A percentile compares a stretch with the other conserved stretches of the same genome.
Evolutionary conservation across 768 basidiomycete genomes (phyloP).

Genomic region (Baorangia bicolor): DNA sequence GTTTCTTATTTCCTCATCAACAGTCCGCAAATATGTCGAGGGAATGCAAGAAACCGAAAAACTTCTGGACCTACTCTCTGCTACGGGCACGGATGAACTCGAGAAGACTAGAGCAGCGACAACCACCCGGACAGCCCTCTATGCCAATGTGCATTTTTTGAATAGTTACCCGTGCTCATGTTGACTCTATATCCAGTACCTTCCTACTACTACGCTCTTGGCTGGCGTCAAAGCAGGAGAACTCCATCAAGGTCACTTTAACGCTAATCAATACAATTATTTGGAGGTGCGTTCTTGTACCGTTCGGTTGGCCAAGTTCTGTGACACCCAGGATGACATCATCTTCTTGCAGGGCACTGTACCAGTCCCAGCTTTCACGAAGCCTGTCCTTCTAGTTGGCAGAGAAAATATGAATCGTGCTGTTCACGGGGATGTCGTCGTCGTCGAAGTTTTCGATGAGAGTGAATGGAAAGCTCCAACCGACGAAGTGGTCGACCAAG

Average conservation of each 20-base stretch:
- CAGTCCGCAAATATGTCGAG: constrained; percentile 82
- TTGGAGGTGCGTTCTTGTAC: constrained; percentile 60
- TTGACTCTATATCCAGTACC: constrained; percentile 53
- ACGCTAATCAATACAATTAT: constrained; percentile 94
- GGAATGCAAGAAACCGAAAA: constrained; percentile 61
- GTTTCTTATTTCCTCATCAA: not conserved
- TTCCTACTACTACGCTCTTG: constrained; percentile 64
- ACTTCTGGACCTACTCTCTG: constrained; percentile 81
- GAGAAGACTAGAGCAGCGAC: constrained; percentile 59
- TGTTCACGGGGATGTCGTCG: constrained; percentile 91
- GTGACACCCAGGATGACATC: not conserved
- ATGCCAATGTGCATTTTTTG: constrained; percentile 60
- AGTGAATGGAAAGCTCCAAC: constrained; percentile 90
- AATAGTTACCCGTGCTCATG: not conserved
- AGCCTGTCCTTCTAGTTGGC: constrained; percentile 81
- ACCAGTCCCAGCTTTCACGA: constrained; percentile 65
- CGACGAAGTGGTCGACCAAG: constrained; percentile 93
- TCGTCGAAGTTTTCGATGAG: constrained; percentile 83
- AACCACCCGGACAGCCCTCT: constrained; percentile 58
- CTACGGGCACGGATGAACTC: constrained; percentile 57
- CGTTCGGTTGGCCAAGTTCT: not conserved
- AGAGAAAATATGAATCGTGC: constrained; percentile 95
- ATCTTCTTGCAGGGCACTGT: constrained; percentile 75
- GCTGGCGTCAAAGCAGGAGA: constrained; percentile 85
- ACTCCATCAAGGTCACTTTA: constrained; percentile 91